Percentiles rank a stretch among this genome's conserved stretches.
Conservation (phyloP, 2,329 filamentous ascomycete genomes). For the Diplodia sapinea region DNA sequence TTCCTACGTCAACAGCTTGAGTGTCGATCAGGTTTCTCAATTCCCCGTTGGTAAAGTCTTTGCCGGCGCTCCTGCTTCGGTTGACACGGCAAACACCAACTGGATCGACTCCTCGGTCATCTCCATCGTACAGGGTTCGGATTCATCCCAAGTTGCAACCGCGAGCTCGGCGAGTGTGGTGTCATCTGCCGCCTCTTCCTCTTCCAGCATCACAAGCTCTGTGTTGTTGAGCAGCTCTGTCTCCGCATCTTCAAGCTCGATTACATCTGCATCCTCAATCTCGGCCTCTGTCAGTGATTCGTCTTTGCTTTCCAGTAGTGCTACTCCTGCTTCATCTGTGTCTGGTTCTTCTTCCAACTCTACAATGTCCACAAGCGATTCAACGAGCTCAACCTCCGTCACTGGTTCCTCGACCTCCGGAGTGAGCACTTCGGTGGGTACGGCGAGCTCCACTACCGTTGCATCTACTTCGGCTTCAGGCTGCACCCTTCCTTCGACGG, state of each 20-base stretch:
- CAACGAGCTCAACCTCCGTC: background rate
- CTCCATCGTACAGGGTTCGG: conserved; percentile 42
- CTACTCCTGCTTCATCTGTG: background rate
- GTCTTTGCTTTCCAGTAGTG: background rate
- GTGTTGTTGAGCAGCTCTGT: too few relatives aligned
- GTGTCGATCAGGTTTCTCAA: conserved; percentile 43
- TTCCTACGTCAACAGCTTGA: conserved; percentile 45
- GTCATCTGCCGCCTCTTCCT: background rate
- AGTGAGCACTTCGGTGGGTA: background rate
- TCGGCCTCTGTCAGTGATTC: background rate
- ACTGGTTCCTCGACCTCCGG: background rate
- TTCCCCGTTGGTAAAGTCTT: conserved; percentile 48
- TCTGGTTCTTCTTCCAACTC: background rate
- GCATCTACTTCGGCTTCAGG: background rate
- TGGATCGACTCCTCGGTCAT: conserved; percentile 50
- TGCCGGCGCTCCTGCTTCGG: conserved; percentile 43
- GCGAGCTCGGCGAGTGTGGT: background rate
- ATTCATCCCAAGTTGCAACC: conserved; percentile 37
- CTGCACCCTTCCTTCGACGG: conserved; percentile 9
- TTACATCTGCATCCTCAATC: background rate
- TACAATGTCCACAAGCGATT: conserved; percentile 24
- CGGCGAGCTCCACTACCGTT: background rate
- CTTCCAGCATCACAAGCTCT: background rate
- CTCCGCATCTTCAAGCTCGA: background rate
- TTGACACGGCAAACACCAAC: conserved; percentile 41